Base-by-base conservation (phyloP, 2,329 filamentous ascomycete species). In the Grosmannia penicillata region DNA sequence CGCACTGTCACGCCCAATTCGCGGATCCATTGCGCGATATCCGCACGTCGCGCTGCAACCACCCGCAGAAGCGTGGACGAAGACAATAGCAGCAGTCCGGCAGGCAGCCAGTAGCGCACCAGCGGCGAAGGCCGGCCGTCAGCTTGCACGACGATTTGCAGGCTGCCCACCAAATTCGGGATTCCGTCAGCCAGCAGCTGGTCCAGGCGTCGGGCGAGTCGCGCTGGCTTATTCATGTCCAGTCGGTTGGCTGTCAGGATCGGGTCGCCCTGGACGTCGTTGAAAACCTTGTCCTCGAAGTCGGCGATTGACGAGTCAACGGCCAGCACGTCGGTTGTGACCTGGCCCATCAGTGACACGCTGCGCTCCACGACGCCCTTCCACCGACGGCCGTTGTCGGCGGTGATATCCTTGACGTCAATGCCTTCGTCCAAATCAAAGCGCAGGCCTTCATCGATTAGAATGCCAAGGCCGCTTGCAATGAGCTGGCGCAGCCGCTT, bases 91-190 rank as follows among this genome's bases (percentile, higher is more conserved):
- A 84, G 68, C 8, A 75, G 57, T 1, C 74, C 69, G 0, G 75
- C 71, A 1, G 87, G 85, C 6, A 95, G 65, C 91, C 91, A 98
- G 58, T 94, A 96, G 34, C 91, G 75, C 4, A 93, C 67, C 6
- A 91, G 51, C 28, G 64, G 62, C 5, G 81, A 75, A 0, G 91
- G 91, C 18, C 78, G 78, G 8, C 89, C 87, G 53, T 89, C 79
- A 37, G 74, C 59, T 22, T 56, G 56, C 4, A 78, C 70, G 4
- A 81, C 57, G 1, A 55, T 53, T 29, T 63, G 61, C 42, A 80
- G 77, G 27, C 66, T 65, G 8, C 56, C 51, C 3, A 70, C 60
- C 50, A 95, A 83, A 13, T 67, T 62, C 1, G 82, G 82, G 4
- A 96, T 61, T 14, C 78, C 71, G 8, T 66, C 57, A 34, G 75